Evolutionary conservation across 768 basidiomycete genomes (phyloP), one percentile per base, ranked within the genome.

Genomic region (Pleurotus sapidus): DNA sequence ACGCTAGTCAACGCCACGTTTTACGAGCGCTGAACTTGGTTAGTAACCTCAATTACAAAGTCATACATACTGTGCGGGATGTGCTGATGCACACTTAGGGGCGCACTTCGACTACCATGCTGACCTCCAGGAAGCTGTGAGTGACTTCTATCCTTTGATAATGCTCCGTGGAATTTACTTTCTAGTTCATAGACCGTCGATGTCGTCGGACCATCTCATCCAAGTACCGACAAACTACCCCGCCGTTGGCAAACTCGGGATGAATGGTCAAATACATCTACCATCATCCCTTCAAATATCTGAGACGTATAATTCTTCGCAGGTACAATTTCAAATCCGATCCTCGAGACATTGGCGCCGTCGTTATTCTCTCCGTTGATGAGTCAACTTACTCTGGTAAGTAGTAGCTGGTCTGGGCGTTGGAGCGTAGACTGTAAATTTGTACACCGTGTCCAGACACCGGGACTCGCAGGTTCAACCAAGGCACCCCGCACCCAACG

Each of bases 401-500:
- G 46, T 5, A 55, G 14, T 12, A 47, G 25, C 20, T 54, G 3
- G 37, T 61, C 18, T 17, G 15, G 8, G 30, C 1, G 30, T 34
- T 11, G 11, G 38, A 34, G 47, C 15, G 23, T 15, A 11, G 14
- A 20, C 5, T 8, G 11, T 24, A 3, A 15, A 20, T 5, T 11
- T 38, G 20, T 23, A 42, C 20, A 47, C 17, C 18, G 20, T 11
- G 2, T 64, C 17, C 23, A 84, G 83, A 81, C 65, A 68, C 69
- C 23, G 80, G 77, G 15, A 67, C 67, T 2, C 78, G 83, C 42
- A 76, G 74, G 27, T 88, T 80, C 63, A 69, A 86, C 61, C 84
- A 89, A 64, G 92, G 91, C 11, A 74, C 67, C 27, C 91, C 92
- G 4, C 91, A 92, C 72, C 93, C 93, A 2, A 82, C 85, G 62